A percentile compares a stretch with the other conserved stretches of the same genome.
Evolutionary conservation across 495 filamentous ascomycete genomes (phyloP).

Genomic region (Penicillium chermesinum): DNA sequence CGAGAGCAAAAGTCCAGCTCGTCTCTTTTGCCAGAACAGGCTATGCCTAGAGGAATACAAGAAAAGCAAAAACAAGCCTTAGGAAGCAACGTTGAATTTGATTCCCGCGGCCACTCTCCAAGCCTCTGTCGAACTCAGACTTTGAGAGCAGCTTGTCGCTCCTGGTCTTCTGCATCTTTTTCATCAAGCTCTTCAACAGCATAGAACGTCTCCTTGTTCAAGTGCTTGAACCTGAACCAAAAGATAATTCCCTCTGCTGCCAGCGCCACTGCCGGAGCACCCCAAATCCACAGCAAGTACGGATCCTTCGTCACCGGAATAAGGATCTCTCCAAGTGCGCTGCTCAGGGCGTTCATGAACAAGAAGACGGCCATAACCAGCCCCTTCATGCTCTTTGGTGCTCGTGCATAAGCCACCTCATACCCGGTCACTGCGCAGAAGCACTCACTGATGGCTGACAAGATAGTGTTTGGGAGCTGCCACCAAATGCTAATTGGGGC

Average conservation of each 20-base stretch:
- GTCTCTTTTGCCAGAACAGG: too few species aligned
- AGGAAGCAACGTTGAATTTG: too few species aligned
- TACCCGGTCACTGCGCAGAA: conserved; percentile 67
- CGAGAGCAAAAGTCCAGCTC: too few species aligned
- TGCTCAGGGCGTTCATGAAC: conserved; percentile 47
- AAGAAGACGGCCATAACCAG: conserved; percentile 59
- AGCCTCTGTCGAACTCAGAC: too few species aligned
- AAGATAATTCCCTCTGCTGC: conserved; percentile 45
- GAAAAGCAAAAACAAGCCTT: too few species aligned
- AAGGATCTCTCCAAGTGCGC: conserved; percentile 50
- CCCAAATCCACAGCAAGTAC: conserved; percentile 53
- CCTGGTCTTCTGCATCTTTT: not conserved
- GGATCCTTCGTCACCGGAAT: conserved; percentile 59
- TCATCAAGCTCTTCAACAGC: conserved; percentile 19
- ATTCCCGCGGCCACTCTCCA: too few species aligned
- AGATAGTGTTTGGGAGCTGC: conserved; percentile 45
- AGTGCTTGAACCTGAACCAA: conserved; percentile 38
- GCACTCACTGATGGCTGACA: conserved; percentile 62
- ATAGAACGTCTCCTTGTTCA: conserved; percentile 45
- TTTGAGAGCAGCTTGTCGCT: not conserved
- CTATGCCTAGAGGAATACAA: too few species aligned
- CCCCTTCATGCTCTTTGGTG: conserved; percentile 63
- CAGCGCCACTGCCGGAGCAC: conserved; percentile 44
- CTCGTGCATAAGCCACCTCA: conserved; percentile 67
- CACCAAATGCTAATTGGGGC: conserved; percentile 52